phyloP scores from a whole-genome alignment of 305 asterid genomes.

The Solanum hybrid region DNA sequence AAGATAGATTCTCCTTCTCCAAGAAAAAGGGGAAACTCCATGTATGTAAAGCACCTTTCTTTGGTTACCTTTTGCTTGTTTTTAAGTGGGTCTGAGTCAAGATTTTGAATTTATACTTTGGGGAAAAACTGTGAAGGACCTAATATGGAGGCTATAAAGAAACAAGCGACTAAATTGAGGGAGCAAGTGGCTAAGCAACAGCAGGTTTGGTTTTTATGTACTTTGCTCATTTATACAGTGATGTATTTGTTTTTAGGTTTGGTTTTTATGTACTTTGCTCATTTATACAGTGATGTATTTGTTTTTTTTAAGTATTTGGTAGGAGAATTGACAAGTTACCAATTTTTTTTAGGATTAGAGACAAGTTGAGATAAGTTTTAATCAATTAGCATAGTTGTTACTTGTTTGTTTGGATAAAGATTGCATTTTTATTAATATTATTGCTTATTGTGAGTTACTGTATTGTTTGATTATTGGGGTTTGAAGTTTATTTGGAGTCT shows the following conservation, averaged over 20 bases:
- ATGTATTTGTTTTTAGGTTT: not conserved
- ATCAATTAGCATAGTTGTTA: not conserved
- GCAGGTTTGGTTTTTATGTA: constrained; percentile 39
- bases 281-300: not conserved
- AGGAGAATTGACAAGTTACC: not conserved
- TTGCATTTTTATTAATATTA: not conserved
- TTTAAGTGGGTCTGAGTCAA: not conserved
- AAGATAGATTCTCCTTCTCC: not conserved
- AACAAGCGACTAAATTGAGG: constrained; percentile 80
- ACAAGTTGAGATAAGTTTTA: not conserved
- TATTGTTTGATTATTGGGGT: not conserved
- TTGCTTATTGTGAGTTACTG: not conserved
- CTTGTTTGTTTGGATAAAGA: not conserved
- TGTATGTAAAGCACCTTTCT: constrained; percentile 1
- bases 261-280: not conserved
- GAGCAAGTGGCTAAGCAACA: constrained; percentile 95
- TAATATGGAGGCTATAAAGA: constrained; percentile 81
- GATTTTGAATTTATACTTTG: not conserved
- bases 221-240: not conserved
- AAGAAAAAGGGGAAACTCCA: not conserved
- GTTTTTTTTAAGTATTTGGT: not conserved
- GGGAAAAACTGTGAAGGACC: not conserved
- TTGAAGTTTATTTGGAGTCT: not conserved
- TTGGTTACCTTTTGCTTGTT: not conserved
- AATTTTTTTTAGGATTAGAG: not conserved